Conservation (phyloP, 1,284 basidiomycete genomes). For the Ustilago cynodontis region DNA sequence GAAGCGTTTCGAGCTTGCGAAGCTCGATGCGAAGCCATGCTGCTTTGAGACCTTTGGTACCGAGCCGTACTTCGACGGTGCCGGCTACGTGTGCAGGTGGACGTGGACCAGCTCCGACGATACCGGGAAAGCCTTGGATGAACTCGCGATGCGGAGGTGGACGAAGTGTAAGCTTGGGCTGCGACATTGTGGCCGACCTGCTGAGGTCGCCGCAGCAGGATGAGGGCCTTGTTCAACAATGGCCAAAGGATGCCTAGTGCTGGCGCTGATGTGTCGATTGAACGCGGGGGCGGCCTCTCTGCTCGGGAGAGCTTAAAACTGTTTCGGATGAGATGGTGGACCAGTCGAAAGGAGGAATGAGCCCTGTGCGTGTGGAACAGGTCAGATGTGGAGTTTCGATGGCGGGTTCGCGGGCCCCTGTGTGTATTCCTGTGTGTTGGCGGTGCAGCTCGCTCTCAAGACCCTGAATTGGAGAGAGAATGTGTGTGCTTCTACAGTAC, state of each 20-base stretch:
- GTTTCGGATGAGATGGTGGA: not conserved
- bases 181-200: constrained; percentile 42
- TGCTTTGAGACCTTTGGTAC: constrained; percentile 63
- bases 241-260: too few species aligned
- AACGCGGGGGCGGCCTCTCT: too few species aligned
- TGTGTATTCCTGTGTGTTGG: not conserved
- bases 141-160: constrained; percentile 65
- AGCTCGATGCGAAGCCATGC: constrained; percentile 68
- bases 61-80: constrained; percentile 60
- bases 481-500: too few species aligned
- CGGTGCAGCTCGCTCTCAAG: not conserved
- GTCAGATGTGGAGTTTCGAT: too few species aligned
- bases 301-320: not conserved
- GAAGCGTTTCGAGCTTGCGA: constrained; percentile 65
- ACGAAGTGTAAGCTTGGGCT: constrained; percentile 56
- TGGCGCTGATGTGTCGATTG: too few species aligned
- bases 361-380: too few species aligned
- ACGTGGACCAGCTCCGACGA: constrained; percentile 52
- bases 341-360: not conserved
- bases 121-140: constrained; percentile 67
- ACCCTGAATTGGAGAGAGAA: too few species aligned
- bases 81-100: constrained; percentile 65
- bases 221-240: constrained; percentile 1
- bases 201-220: constrained; percentile 7
- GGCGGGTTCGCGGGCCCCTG: not conserved